These are phyloP conservation scores for Cutaneotrichosporon mucoides DNA, from an alignment of 1,284 basidiomycete genomes.

Conservation along the genomic window DNA sequence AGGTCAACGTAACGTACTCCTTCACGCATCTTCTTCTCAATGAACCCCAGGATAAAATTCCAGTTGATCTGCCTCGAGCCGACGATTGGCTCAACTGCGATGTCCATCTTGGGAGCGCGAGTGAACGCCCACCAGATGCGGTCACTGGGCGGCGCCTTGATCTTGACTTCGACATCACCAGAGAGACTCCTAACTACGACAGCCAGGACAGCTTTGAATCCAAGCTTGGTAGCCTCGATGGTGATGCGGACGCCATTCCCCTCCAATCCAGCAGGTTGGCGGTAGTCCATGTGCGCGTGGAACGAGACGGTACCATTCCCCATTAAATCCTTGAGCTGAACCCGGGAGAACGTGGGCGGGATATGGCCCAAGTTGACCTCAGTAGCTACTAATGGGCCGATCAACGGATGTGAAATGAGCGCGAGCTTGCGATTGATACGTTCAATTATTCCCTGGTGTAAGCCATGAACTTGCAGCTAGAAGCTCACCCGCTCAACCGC, in stretches of 20 bases:
- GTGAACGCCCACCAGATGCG: constrained; percentile 98
- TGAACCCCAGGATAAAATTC: constrained; percentile 77
- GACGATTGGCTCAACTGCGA: constrained; percentile 88
- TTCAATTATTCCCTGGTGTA: constrained; percentile 65
- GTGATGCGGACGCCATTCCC: constrained; percentile 85
- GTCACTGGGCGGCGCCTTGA: constrained; percentile 93
- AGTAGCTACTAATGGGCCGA: constrained; percentile 78
- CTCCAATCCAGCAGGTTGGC: constrained; percentile 23
- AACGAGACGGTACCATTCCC: constrained; percentile 86
- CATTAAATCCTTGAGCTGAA: constrained; percentile 94
- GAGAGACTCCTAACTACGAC: constrained; percentile 78
- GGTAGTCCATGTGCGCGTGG: constrained; percentile 76
- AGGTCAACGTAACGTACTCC: constrained; percentile 61
- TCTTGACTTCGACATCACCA: constrained; percentile 81
- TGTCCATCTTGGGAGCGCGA: constrained; percentile 76
- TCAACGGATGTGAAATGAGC: constrained; percentile 79
- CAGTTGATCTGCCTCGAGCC: constrained; percentile 59
- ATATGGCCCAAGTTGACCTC: constrained; percentile 84
- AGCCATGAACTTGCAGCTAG: neutral
- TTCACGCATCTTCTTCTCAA: constrained; percentile 83
- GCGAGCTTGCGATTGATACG: constrained; percentile 90
- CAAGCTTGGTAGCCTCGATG: constrained; percentile 75
- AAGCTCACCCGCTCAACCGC: constrained; percentile 59
- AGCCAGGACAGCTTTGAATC: constrained; percentile 81
- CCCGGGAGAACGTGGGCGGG: constrained; percentile 77